Conservation (phyloP, 1,139 yeast species). For the Candida labiduridarum region DNA sequence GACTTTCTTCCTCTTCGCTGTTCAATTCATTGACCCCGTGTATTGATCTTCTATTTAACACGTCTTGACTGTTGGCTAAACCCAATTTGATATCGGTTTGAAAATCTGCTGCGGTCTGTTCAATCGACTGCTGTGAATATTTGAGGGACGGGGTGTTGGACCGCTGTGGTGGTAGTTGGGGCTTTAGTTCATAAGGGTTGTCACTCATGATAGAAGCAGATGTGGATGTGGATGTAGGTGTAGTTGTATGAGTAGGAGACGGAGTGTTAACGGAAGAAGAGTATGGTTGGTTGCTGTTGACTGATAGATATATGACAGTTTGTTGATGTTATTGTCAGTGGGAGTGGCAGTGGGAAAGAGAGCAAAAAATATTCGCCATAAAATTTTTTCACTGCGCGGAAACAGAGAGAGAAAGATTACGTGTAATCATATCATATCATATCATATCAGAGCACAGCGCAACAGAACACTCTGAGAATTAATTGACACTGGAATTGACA, state of each 20-base stretch:
- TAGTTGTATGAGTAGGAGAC: too few species aligned
- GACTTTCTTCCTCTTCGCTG: slow-evolving; percentile 74
- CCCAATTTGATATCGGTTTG: slow-evolving; percentile 65
- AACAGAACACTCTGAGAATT: too few species aligned
- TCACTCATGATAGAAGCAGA: slow-evolving; percentile 13
- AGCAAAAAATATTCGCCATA: background rate
- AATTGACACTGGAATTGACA: too few species aligned
- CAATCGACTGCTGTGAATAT: slow-evolving; percentile 60
- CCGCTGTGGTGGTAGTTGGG: slow-evolving; percentile 24
- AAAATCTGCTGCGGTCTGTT: slow-evolving; percentile 62
- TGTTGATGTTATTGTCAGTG: too few species aligned
- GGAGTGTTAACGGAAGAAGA: too few species aligned
- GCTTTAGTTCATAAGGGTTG: slow-evolving; percentile 20
- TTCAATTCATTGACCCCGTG: slow-evolving; percentile 80
- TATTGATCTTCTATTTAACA: slow-evolving; percentile 64
- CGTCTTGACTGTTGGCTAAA: slow-evolving; percentile 66
- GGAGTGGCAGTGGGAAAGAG: too few species aligned
- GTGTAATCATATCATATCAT: too few species aligned
- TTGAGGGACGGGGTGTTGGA: slow-evolving; percentile 48
- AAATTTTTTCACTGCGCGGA: background rate
- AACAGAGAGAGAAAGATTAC: too few species aligned
- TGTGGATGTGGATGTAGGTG: too few species aligned
- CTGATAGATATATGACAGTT: too few species aligned
- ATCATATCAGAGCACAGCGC: too few species aligned
- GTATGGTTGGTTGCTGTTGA: too few species aligned